A percentile compares a stretch with the other conserved stretches of the same genome.
These are phyloP conservation scores for Fusarium chuoi DNA, from an alignment of 2,329 filamentous ascomycete genomes.

Conservation along the genomic window DNA sequence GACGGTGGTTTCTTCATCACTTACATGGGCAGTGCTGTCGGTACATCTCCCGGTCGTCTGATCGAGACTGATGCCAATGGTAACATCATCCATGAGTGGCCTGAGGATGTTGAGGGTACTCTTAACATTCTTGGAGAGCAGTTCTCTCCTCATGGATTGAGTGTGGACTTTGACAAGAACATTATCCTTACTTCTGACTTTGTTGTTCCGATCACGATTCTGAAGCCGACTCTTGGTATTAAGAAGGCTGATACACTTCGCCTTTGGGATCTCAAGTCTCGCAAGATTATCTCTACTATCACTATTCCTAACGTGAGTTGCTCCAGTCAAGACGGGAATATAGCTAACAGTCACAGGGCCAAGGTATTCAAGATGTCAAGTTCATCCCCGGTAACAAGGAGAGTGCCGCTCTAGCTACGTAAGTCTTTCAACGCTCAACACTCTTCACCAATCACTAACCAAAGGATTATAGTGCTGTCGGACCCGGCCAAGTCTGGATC, in stretches of 20 bases:
- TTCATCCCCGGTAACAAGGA: conserved; percentile 71
- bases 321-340: rapidly evolving
- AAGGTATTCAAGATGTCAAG: conserved; percentile 72
- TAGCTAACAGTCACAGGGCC: conserved; percentile 50
- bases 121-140: conserved; percentile 69
- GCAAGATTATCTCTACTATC: conserved; percentile 68
- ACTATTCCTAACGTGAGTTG: conserved; percentile 64
- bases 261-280: conserved; percentile 64
- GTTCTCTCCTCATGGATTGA: conserved; percentile 70
- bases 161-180: conserved; percentile 66
- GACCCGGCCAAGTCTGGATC: conserved; percentile 70
- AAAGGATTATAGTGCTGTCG: too few relatives aligned
- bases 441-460: too few relatives aligned
- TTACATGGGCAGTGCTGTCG: conserved; percentile 69
- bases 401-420: conserved; percentile 66
- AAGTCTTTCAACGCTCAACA: conserved; percentile 2
- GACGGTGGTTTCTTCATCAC: conserved; percentile 70
- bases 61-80: conserved; percentile 69
- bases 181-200: conserved; percentile 72
- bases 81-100: conserved; percentile 71
- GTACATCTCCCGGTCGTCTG: conserved; percentile 67
- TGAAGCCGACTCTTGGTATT: conserved; percentile 67
- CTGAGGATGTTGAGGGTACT: conserved; percentile 63
- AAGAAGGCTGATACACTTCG: conserved; percentile 66
- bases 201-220: conserved; percentile 68